These are phyloP conservation scores for Kwoniella botswanensis DNA, from an alignment of 768 basidiomycete species.

Conservation along the genomic window DNA sequence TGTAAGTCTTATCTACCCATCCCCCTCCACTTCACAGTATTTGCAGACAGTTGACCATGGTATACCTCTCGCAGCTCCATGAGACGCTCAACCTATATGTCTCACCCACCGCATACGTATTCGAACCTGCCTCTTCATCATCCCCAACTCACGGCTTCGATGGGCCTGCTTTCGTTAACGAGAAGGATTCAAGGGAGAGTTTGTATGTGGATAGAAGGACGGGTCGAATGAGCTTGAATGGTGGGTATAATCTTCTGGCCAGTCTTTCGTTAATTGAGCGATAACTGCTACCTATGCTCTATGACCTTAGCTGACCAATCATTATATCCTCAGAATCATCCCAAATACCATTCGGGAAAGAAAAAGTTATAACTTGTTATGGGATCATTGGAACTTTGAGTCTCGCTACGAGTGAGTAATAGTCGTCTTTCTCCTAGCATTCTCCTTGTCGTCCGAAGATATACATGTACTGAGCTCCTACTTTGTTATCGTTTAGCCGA, in stretches of 20 bases:
- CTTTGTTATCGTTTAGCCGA: slow-evolving; percentile 69
- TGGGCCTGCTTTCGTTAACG: slow-evolving; percentile 33
- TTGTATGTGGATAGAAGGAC: slow-evolving; percentile 58
- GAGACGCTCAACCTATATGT: slow-evolving; percentile 58
- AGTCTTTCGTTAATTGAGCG: background rate
- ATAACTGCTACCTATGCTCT: background rate
- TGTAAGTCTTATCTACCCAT: slow-evolving; percentile 15
- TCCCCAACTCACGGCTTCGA: slow-evolving; percentile 23
- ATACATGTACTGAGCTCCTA: slow-evolving; percentile 3
- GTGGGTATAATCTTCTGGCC: slow-evolving; percentile 45
- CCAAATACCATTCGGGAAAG: slow-evolving; percentile 50
- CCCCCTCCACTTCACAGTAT: background rate
- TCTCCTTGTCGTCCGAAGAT: too few relatives aligned
- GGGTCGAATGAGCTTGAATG: slow-evolving; percentile 57
- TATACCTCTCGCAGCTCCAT: slow-evolving; percentile 38
- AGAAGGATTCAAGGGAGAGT: slow-evolving; percentile 56
- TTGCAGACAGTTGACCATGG: background rate
- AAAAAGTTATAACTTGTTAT: slow-evolving; percentile 60
- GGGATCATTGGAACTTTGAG: slow-evolving; percentile 63
- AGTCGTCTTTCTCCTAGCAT: background rate
- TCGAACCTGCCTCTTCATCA: slow-evolving; percentile 47
- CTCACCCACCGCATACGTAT: slow-evolving; percentile 47
- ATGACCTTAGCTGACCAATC: background rate
- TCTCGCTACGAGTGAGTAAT: slow-evolving; percentile 59
- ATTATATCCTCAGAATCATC: slow-evolving; percentile 12